A percentile compares a stretch with the other conserved stretches of the same genome.
These are phyloP conservation scores for Protea cynaroides DNA, from an alignment of 164 flowering plant species.

Conservation along the genomic window DNA sequence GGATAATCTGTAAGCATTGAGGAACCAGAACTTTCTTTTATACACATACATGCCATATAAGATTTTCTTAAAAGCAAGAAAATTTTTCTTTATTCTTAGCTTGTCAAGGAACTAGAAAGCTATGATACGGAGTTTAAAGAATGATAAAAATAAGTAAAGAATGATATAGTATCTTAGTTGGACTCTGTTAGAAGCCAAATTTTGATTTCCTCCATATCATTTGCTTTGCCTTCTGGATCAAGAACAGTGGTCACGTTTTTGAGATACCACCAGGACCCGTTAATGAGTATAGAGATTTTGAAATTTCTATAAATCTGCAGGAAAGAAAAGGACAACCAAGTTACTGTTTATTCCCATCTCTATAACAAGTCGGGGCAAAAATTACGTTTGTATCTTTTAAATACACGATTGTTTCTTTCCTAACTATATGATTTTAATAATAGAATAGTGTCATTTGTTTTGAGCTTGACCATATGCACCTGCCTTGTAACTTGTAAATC, in stretches of 20 bases:
- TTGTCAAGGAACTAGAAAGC: neutral
- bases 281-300: slow-evolving; percentile 45
- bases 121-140: neutral
- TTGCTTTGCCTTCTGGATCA: slow-evolving; percentile 45
- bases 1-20: slow-evolving; percentile 27
- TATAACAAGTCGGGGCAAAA: no score
- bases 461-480: slow-evolving; percentile 32
- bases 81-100: neutral
- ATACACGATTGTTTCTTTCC: no score
- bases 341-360: no score
- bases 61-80: neutral
- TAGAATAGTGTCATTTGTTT: neutral
- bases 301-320: slow-evolving; percentile 45
- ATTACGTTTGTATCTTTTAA: no score
- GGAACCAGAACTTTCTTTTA: slow-evolving; percentile 9
- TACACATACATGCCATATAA: no score
- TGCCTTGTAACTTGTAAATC: slow-evolving; percentile 61
- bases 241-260: slow-evolving; percentile 29
- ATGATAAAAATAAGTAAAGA: neutral
- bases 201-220: slow-evolving; percentile 55
- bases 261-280: slow-evolving; percentile 28
- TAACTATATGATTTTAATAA: no score
- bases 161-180: slow-evolving; percentile 45
- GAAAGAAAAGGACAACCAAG: neutral
- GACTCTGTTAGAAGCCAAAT: slow-evolving; percentile 44